Evolutionary conservation across 129 eudicot species (phyloP).

Genomic region (Lactuca saligna): DNA sequence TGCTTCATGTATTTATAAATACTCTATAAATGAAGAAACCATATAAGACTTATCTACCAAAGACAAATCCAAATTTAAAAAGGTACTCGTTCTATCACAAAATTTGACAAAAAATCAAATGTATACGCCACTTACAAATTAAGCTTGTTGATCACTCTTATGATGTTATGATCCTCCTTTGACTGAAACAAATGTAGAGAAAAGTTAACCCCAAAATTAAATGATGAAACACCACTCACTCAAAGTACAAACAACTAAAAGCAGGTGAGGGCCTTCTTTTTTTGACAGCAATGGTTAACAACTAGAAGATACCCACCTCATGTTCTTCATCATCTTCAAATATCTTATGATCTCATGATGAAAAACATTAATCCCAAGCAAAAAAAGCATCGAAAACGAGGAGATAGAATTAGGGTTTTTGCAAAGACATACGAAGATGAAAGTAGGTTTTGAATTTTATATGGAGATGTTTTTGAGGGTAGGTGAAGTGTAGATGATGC

Average conservation of each 20-base stretch:
- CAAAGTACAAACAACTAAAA: conserved; percentile 32
- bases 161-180: conserved; percentile 27
- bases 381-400: conserved; percentile 9
- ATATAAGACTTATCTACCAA: too few relatives aligned
- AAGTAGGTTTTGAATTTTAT: conserved; percentile 28
- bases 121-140: conserved; percentile 9
- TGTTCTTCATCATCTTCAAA: conserved; percentile 24
- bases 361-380: conserved; percentile 15
- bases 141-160: conserved; percentile 10
- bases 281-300: conserved; percentile 41
- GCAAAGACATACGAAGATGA: conserved; percentile 9
- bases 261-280: conserved; percentile 25
- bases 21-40: too few relatives aligned
- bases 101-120: not conserved
- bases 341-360: conserved; percentile 23
- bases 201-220: conserved; percentile 7
- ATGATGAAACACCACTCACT: conserved; percentile 7
- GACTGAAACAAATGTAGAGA: conserved; percentile 30
- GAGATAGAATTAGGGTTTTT: conserved; percentile 2
- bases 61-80: too few relatives aligned
- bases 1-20: not conserved
- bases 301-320: conserved; percentile 38
- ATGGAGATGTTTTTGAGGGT: conserved; percentile 44
- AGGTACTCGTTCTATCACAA: not conserved
- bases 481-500: conserved; percentile 76